Conservation (phyloP, 2,329 filamentous ascomycete species). For the Aspergillus fumigatiaffinis region DNA sequence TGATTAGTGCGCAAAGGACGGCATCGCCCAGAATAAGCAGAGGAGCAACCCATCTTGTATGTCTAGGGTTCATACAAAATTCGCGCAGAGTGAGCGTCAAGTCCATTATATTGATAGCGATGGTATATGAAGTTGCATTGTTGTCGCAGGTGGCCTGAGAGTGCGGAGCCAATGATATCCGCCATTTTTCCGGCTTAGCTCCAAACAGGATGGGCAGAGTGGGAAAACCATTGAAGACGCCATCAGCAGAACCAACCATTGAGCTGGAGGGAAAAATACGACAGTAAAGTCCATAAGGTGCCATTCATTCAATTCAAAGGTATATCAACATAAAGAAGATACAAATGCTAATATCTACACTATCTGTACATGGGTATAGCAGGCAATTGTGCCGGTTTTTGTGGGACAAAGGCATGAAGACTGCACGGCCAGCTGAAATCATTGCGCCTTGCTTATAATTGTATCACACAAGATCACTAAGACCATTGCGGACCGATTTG, state of each 20-base stretch:
- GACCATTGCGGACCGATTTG: not conserved
- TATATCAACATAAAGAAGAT: conserved; percentile 3
- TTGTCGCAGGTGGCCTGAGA: conserved; percentile 14
- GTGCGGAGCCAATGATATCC: conserved; percentile 12
- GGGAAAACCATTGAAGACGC: not conserved
- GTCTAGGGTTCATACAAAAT: conserved; percentile 51
- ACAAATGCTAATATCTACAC: conserved; percentile 9
- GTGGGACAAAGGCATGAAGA: not conserved
- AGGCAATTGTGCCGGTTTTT: conserved; percentile 1
- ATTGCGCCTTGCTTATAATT: not conserved
- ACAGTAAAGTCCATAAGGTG: not conserved
- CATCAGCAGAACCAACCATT: not conserved
- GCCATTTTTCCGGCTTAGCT: conserved; percentile 19
- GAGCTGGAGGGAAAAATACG: not conserved
- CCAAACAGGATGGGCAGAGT: not conserved
- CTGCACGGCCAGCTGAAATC: not conserved
- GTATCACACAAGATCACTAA: not conserved
- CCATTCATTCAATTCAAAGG: not conserved
- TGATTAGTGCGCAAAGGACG: conserved; percentile 66
- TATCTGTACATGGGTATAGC: conserved; percentile 23
- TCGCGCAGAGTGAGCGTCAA: conserved; percentile 29
- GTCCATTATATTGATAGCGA: conserved; percentile 25
- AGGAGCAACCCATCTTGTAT: conserved; percentile 61
- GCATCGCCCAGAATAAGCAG: conserved; percentile 68
- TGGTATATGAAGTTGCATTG: conserved; percentile 1